Conservation (phyloP, 2,329 filamentous ascomycete genomes). For the Clonostachys sp. region DNA sequence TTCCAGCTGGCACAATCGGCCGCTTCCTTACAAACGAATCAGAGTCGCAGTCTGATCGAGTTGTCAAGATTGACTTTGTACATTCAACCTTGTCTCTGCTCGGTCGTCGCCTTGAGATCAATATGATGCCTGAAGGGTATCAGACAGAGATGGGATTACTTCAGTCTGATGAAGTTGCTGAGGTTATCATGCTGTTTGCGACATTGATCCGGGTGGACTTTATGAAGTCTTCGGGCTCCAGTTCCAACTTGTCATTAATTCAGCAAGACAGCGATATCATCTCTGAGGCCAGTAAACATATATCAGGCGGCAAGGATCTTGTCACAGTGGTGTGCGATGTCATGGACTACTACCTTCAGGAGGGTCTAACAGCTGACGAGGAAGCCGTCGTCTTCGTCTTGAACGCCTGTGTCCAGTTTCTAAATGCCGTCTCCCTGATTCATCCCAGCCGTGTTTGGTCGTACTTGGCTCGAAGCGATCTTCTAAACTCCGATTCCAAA, state of each 20-base stretch:
- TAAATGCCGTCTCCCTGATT: slow-evolving; percentile 67
- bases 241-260: slow-evolving; percentile 20
- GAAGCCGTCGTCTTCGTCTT: slow-evolving; percentile 62
- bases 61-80: slow-evolving; percentile 70
- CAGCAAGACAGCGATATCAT: slow-evolving; percentile 38
- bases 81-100: slow-evolving; percentile 80
- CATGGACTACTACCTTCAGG: slow-evolving; percentile 67
- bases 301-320: slow-evolving; percentile 64
- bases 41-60: slow-evolving; percentile 32
- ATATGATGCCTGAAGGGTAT: slow-evolving; percentile 51
- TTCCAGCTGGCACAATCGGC: slow-evolving; percentile 63
- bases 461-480: slow-evolving; percentile 73
- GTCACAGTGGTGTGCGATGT: slow-evolving; percentile 79
- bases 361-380: slow-evolving; percentile 50
- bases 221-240: slow-evolving; percentile 21
- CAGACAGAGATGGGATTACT: slow-evolving; percentile 48
- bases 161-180: slow-evolving; percentile 59
- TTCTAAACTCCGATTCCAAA: slow-evolving; percentile 73
- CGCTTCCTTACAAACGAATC: slow-evolving; percentile 62
- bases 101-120: slow-evolving; percentile 69
- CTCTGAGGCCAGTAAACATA: slow-evolving; percentile 49
- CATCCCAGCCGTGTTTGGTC: slow-evolving; percentile 87
- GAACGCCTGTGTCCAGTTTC: slow-evolving; percentile 72
- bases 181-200: slow-evolving; percentile 70
- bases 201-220: slow-evolving; percentile 57